These are phyloP conservation scores for Pseudoturritis turrita DNA, from an alignment of 345 rosid genomes.

Conservation along the genomic window DNA sequence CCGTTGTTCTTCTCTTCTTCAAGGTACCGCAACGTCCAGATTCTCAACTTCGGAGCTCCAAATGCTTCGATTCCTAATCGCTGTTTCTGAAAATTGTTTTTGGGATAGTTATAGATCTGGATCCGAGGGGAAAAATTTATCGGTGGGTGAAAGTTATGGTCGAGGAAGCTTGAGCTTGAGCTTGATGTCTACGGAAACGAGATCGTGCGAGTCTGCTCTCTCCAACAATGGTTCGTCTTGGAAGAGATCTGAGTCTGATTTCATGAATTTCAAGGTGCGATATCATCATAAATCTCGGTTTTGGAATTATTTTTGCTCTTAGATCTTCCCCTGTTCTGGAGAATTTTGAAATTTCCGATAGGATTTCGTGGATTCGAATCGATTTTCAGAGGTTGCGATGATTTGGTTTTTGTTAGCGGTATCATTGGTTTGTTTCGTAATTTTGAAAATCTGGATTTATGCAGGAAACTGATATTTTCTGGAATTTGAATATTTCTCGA, in stretches of 20 bases:
- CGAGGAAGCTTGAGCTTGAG: slow-evolving; percentile 35
- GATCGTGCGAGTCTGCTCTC: slow-evolving; percentile 39
- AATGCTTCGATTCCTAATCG: background rate
- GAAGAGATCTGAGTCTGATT: background rate
- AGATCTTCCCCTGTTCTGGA: background rate
- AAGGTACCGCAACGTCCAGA: slow-evolving; percentile 4
- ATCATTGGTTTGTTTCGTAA: background rate
- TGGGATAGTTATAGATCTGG: background rate
- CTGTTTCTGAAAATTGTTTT: background rate
- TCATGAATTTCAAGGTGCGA: slow-evolving; percentile 51
- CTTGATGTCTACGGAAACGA: slow-evolving; percentile 33
- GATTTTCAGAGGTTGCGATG: background rate
- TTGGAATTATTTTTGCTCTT: background rate
- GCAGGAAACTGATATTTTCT: no score
- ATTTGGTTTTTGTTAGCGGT: background rate
- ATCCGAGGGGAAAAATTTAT: background rate
- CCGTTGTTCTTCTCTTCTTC: slow-evolving; percentile 25
- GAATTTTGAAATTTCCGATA: background rate
- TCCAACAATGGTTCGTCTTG: slow-evolving; percentile 33
- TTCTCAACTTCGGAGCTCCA: background rate
- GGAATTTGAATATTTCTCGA: no score
- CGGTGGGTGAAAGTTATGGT: background rate
- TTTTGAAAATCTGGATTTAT: no score
- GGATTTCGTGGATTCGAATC: background rate
- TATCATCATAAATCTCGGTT: background rate